Evolutionary conservation across 2,329 filamentous ascomycete species (phyloP), one percentile per base, ranked within the genome.

Genomic region (Phialophora macrospora): DNA sequence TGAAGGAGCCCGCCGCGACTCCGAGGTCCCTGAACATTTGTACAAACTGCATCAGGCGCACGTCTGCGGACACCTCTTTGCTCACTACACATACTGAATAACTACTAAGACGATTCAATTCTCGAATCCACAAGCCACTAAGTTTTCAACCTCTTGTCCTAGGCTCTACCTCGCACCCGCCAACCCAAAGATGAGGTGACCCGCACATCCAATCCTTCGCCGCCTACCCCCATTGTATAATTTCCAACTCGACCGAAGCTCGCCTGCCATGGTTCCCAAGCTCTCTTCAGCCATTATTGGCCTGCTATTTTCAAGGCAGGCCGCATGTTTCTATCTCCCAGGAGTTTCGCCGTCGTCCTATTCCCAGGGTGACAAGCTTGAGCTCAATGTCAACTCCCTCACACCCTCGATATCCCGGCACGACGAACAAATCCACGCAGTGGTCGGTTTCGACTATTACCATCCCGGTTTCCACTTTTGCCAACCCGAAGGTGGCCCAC

Each of bases 381-480:
- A 93, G 26, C 86, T 99, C 56, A 89, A 91, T 74, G 95, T 99
- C 78, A 99, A 99, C 81, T 89, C 89, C 76, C 89, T 99, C 73
- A 95, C 92, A 49, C 94, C 95, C 3, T 88, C 93, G 54, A 88
- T 92, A 54, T 90, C 90, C 49, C 84, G 87, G 66, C 84, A 87
- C 70, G 92, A 97, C 78, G 86, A 90, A 28, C 89, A 92, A 72
- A 84, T 98, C 48, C 92, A 93, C 76, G 96, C 93, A n/a, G 90
- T 97, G 62, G 89, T 98, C 74, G 91, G 94, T 4, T 99, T 91
- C 83, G 94, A 98, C 80, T 98, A 99, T 83, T 99, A 99, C 77
- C 88, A 95, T 73, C 86, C 88, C 5, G 85, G 85, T 3, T 96
- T 99, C 79, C 88, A 91, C 75, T 97, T 97, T 82, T 99, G 95